Base-by-base conservation (phyloP, 305 asterid genomes). In the Fraxinus paxiana region DNA sequence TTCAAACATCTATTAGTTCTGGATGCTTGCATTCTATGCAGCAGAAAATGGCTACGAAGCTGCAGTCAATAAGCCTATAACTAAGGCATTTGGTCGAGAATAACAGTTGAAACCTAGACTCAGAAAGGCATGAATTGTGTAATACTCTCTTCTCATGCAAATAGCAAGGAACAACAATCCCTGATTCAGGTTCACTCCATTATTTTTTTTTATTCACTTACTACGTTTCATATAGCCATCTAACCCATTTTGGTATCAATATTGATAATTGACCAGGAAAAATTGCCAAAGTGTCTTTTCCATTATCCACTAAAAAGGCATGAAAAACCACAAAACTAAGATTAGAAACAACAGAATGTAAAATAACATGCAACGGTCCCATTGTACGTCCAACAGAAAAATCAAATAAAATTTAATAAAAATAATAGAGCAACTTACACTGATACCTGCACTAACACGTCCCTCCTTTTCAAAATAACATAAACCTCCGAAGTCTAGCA, bases 241-340 rank as follows among this genome's bases (percentile, higher is more conserved):
- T 48, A 20, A 31, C 4, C 4, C 28, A 2, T 48, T 28, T n/a
- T 18, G 65, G 18, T 59, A 77, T 78, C 72, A 80, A 5, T 46
- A 80, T 54, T 28, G 20, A 54, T 37, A 38, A 72, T 15, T 76
- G 82, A 82, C 76, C 30, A 54, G 28, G 51, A 79, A 81, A 1
- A 34, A 3, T 61, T 73, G 78, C 43, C 31, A 80, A 65, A 30
- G 34, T 13, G 28, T 75, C 28, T 71, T 38, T 83, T 77, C 75
- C 17, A 24, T 17, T 24, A 61, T 24, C 31, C 15, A 8, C 71
- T n/a, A 6, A 61, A 20, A 28, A 20, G 31, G 71, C 33, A 63
- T 22, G 6, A 10, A 63, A 63, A 12, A 63, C 17, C 72, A 63
- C 35, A 26, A 9, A 63, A 63, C 17, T 10, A 63, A 24, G 72